Conservation (phyloP, 805 yeast species). For the Candida nemodendra region DNA sequence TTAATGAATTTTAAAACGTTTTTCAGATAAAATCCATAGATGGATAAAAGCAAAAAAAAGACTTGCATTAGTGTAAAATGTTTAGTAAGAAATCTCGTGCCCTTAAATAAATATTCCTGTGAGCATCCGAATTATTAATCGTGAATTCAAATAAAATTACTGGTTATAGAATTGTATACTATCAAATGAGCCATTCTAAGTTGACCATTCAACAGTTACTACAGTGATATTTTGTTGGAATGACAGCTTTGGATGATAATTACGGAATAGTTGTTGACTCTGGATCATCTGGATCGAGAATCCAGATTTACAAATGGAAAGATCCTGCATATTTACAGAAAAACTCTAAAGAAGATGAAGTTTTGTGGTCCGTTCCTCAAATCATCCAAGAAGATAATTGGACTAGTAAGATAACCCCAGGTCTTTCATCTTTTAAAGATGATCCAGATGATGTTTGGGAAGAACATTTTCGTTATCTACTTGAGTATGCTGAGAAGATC, state of each 20-base stretch:
- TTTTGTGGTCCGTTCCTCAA: slow-evolving; percentile 62
- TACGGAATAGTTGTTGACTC: slow-evolving; percentile 93
- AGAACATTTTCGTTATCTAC: slow-evolving; percentile 62
- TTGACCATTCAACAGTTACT: too few relatives aligned
- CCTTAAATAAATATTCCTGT: too few relatives aligned
- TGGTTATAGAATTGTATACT: too few relatives aligned
- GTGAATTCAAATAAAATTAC: too few relatives aligned
- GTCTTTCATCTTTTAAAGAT: slow-evolving; percentile 68
- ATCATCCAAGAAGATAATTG: slow-evolving; percentile 64
- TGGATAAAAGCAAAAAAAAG: too few relatives aligned
- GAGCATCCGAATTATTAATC: too few relatives aligned
- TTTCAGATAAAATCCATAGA: too few relatives aligned
- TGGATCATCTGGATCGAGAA: slow-evolving; percentile 92
- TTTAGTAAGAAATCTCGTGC: too few relatives aligned
- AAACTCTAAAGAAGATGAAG: slow-evolving; percentile 30
- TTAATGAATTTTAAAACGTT: slow-evolving; percentile 3
- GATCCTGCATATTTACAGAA: slow-evolving; percentile 41
- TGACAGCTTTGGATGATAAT: slow-evolving; percentile 19
- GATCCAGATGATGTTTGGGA: slow-evolving; percentile 61
- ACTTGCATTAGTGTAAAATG: too few relatives aligned
- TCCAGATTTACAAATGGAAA: slow-evolving; percentile 81
- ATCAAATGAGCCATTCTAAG: too few relatives aligned
- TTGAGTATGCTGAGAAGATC: slow-evolving; percentile 65
- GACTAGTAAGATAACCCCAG: slow-evolving; percentile 76
- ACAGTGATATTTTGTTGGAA: too few relatives aligned